Conservation (phyloP, 306 rosid genomes). For the Dalbergia oliveri region DNA sequence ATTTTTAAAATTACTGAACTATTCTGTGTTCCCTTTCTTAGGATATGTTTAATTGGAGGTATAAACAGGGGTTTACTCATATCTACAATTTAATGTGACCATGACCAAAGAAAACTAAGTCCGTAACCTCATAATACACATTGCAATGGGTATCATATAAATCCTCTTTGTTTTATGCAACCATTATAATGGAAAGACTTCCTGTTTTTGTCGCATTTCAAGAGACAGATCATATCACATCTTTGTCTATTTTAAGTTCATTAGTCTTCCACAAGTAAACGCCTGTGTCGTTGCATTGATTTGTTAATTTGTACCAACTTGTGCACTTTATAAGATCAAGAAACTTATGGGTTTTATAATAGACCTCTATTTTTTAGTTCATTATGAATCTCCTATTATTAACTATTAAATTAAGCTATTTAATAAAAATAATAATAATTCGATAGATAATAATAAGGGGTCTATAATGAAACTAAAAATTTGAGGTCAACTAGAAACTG, state of each 20-base stretch:
- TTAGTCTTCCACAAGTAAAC: conserved; percentile 24
- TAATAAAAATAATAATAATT: no score
- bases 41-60: neutral
- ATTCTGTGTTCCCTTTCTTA: no score
- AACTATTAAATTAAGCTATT: no score
- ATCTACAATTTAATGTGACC: neutral
- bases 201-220: neutral
- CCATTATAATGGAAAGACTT: neutral
- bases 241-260: neutral
- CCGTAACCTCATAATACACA: neutral
- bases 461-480: no score
- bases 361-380: no score
- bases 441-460: no score
- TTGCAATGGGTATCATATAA: neutral
- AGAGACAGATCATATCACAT: neutral
- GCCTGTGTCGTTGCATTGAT: neutral
- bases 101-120: conserved; percentile 23
- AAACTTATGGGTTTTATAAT: neutral
- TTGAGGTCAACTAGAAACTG: no score
- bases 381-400: no score
- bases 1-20: no score
- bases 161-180: neutral
- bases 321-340: conserved; percentile 36
- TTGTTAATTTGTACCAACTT: conserved; percentile 27
- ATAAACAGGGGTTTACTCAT: neutral